phyloP scores from a whole-genome alignment of 2,329 filamentous ascomycete species.

The Dactylellina leptospora region DNA sequence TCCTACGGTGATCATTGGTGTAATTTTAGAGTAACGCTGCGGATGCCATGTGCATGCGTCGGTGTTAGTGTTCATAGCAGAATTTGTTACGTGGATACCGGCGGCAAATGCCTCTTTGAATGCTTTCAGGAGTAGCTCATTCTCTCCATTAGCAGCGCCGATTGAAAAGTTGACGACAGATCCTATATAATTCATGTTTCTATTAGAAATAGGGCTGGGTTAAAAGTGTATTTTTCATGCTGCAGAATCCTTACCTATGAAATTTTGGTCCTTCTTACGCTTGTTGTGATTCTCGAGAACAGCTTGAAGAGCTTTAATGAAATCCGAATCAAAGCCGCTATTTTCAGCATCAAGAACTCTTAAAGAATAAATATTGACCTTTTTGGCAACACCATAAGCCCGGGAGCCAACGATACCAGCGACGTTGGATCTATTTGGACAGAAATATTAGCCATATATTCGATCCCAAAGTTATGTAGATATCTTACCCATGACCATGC shows the following conservation, averaged over 20 bases:
- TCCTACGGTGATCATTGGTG: conserved; percentile 61
- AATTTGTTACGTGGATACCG: conserved; percentile 62
- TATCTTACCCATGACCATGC: conserved; percentile 16
- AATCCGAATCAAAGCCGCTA: conserved; percentile 60
- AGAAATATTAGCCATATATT: background rate
- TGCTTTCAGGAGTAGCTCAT: conserved; percentile 64
- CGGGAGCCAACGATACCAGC: conserved; percentile 56
- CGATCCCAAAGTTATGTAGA: background rate
- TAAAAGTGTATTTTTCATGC: too few relatives aligned
- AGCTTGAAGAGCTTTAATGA: conserved; percentile 61
- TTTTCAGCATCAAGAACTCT: conserved; percentile 61
- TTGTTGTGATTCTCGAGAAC: conserved; percentile 62
- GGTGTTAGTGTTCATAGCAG: conserved; percentile 60
- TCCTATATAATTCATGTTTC: too few relatives aligned
- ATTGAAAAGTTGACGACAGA: conserved; percentile 69
- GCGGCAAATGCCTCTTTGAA: conserved; percentile 63
- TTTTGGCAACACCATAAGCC: conserved; percentile 64
- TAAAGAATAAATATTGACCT: conserved; percentile 62
- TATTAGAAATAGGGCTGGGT: too few relatives aligned
- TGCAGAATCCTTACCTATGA: conserved; percentile 14
- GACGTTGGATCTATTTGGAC: conserved; percentile 4
- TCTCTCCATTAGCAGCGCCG: conserved; percentile 62
- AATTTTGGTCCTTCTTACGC: conserved; percentile 60
- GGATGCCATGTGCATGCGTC: conserved; percentile 58
- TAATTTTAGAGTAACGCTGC: conserved; percentile 60